Evolutionary conservation across 2,329 filamentous ascomycete species (phyloP), one percentile per base, ranked within the genome.

Genomic region (Aspergillus proliferans): DNA sequence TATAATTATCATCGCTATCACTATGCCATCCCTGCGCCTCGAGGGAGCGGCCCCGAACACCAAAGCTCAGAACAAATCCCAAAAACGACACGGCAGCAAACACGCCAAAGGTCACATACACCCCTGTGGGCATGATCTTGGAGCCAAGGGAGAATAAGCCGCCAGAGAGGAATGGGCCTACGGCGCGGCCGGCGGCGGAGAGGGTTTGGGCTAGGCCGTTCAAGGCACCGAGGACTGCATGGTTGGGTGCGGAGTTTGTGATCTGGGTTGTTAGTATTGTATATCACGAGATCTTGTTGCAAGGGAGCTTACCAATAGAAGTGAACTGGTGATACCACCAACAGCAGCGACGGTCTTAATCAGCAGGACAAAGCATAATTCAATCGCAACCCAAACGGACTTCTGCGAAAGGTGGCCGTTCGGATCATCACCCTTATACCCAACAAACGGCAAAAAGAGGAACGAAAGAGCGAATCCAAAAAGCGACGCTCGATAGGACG

Each of bases 201-300:
- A 98, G 81, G 0, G 90, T 95, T 69, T 98, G 93, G 0, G 93
- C 93, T 28, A 97, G 80, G 8, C 93, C 93, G 62, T 98, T 96
- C 22, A 98, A 77, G 0, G 88, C 90, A 3, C 93, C 93, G 0
- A 98, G 79, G 0, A 88, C 90, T 4, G 86, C 84, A 66, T 92
- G 82, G 6, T 91, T 89, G 0, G 90, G 88, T 0, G 90, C 88
- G 1, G 88, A 94, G 61, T 98, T 98, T 34, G 90, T 97, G 57
- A 98, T 91, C 87, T 92, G 54, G 12, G 36, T 22, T 19, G 18
- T 38, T 19, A 38, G 34, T 18, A 8, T 30, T 12, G 26, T 12
- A 12, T 4, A 12, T 3, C 9, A 30, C 9, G 9, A 12, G 26
- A 5, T 30, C 7, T 6, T 10, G 12, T 40, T 40, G 4, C 9